Conservation (phyloP, 768 basidiomycete species). For the Trametes maxima region DNA sequence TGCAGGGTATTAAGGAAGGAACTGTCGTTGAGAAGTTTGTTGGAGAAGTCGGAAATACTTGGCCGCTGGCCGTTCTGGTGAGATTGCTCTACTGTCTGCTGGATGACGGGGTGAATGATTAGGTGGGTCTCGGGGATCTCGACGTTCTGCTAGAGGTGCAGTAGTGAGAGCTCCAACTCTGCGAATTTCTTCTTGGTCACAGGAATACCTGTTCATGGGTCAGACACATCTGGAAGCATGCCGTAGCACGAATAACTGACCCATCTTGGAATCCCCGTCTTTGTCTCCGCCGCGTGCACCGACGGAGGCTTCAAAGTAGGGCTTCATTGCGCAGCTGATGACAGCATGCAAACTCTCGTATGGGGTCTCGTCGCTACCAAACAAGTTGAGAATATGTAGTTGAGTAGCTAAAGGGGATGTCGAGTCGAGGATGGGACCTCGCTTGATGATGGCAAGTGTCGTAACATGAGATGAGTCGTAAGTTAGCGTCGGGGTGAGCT, state of each 20-base stretch:
- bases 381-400: slow-evolving; percentile 90
- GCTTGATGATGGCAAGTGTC: slow-evolving; percentile 95
- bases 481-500: slow-evolving; percentile 70
- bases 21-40: slow-evolving; percentile 79
- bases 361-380: slow-evolving; percentile 84
- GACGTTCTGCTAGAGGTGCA: slow-evolving; percentile 98
- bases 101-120: slow-evolving; percentile 87
- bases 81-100: slow-evolving; percentile 81
- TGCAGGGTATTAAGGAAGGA: slow-evolving; percentile 93
- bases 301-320: slow-evolving; percentile 98
- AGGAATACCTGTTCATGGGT: slow-evolving; percentile 65
- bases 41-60: slow-evolving; percentile 74
- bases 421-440: slow-evolving; percentile 79
- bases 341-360: slow-evolving; percentile 96
- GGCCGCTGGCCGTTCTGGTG: slow-evolving; percentile 60
- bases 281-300: slow-evolving; percentile 77
- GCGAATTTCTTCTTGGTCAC: slow-evolving; percentile 99
- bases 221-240: slow-evolving; percentile 3
- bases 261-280: slow-evolving; percentile 82
- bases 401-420: slow-evolving; percentile 79
- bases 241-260: slow-evolving; percentile 37
- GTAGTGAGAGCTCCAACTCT: slow-evolving; percentile 89
- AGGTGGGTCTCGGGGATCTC: slow-evolving; percentile 98
- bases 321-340: slow-evolving; percentile 93
- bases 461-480: slow-evolving; percentile 80